phyloP scores from a whole-genome alignment of 2,329 filamentous ascomycete genomes.

The Botrytis fabae region DNA sequence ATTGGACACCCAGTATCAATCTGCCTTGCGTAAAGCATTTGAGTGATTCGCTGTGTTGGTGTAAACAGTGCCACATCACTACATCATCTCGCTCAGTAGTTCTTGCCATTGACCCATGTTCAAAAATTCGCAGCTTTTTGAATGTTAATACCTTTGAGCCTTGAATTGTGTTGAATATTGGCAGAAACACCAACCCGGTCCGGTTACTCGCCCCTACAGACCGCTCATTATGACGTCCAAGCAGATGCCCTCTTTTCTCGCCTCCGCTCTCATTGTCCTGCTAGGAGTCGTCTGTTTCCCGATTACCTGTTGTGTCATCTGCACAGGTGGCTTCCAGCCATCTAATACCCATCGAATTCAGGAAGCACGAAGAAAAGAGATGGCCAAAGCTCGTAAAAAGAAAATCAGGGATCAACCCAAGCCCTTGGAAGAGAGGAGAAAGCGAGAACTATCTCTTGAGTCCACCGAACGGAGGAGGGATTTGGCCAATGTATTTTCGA shows the following conservation, averaged over 20 bases:
- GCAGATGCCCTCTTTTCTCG: background rate
- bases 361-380: background rate
- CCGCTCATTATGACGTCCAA: background rate
- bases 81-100: background rate
- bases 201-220: background rate
- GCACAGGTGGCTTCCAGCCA: background rate
- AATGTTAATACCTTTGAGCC: background rate
- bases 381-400: background rate
- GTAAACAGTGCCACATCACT: background rate
- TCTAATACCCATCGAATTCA: background rate
- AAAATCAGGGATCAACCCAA: background rate
- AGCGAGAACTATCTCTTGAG: conserved; percentile 2
- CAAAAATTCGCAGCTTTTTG: background rate
- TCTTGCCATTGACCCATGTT: background rate
- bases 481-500: background rate
- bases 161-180: background rate
- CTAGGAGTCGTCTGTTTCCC: background rate
- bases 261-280: background rate
- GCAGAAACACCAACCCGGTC: background rate
- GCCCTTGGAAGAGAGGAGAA: background rate
- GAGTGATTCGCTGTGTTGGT: background rate
- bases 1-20: background rate
- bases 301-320: background rate
- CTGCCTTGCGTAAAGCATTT: background rate
- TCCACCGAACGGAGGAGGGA: background rate